Evolutionary conservation across 805 yeast genomes (phyloP).

Genomic region (Millerago galiae): DNA sequence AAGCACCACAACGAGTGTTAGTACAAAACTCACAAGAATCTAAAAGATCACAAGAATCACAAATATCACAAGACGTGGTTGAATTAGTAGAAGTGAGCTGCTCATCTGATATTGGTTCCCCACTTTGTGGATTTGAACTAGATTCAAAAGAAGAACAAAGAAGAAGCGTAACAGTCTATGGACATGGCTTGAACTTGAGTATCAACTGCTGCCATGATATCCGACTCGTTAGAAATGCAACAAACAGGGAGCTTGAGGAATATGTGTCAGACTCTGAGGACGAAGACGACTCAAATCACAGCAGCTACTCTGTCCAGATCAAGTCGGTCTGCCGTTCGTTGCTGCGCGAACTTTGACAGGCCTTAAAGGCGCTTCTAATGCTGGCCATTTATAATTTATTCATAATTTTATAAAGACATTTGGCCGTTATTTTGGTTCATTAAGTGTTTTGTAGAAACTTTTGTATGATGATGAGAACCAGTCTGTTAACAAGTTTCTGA

Average conservation of each 20-base stretch:
- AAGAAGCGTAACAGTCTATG: background rate
- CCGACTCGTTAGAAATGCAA: background rate
- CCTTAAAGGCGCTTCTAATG: too few relatives aligned
- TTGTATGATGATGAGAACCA: too few relatives aligned
- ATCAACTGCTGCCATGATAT: background rate
- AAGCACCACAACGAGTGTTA: too few relatives aligned
- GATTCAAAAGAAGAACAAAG: background rate
- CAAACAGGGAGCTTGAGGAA: background rate
- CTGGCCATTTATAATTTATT: too few relatives aligned
- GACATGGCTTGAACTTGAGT: background rate
- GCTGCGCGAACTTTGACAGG: too few relatives aligned
- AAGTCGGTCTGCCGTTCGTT: too few relatives aligned
- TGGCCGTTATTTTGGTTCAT: too few relatives aligned
- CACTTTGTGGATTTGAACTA: background rate
- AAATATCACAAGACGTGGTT: background rate
- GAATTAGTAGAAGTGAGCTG: background rate
- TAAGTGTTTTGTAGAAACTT: too few relatives aligned
- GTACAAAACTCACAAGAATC: too few relatives aligned
- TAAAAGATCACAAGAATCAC: background rate
- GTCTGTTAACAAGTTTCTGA: too few relatives aligned
- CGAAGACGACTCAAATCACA: background rate
- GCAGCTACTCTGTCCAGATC: too few relatives aligned
- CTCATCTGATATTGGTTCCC: background rate
- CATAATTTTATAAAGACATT: too few relatives aligned
- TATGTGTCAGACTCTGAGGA: slow-evolving; percentile 2